Evolutionary conservation across 179 eudicot genomes (phyloP).

Genomic region (Patellifolia procumbens): DNA sequence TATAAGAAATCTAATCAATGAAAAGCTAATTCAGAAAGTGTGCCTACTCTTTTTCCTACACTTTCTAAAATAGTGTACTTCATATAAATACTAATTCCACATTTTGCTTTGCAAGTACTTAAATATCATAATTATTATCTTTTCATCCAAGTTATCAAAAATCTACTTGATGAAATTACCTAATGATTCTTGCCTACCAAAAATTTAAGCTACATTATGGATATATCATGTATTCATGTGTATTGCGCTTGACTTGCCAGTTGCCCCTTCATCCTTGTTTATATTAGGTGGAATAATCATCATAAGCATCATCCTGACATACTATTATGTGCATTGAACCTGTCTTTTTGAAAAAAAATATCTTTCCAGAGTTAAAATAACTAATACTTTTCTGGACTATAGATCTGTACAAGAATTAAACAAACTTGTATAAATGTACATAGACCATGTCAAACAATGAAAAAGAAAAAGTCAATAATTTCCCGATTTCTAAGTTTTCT

Average conservation of each 20-base stretch:
- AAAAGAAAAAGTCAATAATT: conserved; percentile 5
- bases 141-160: no score
- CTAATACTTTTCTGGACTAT: not conserved
- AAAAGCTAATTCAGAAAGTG: no score
- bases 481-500: not conserved
- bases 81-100: no score
- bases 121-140: no score
- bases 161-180: not conserved
- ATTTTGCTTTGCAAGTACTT: no score
- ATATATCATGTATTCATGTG: conserved; percentile 2
- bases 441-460: not conserved
- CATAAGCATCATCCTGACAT: not conserved
- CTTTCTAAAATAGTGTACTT: no score
- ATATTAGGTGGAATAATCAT: not conserved
- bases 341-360: not conserved
- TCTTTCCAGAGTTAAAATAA: no score
- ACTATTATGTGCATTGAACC: conserved; percentile 9
- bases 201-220: not conserved
- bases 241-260: not conserved
- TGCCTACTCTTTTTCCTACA: no score
- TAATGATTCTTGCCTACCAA: not conserved
- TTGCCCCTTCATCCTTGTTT: not conserved
- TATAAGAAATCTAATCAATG: no score
- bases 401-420: not conserved
- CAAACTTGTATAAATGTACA: not conserved